A percentile compares a stretch with the other conserved stretches of the same genome.
These are phyloP conservation scores for Populus deltoides DNA, from an alignment of 345 rosid genomes.

Conservation along the genomic window DNA sequence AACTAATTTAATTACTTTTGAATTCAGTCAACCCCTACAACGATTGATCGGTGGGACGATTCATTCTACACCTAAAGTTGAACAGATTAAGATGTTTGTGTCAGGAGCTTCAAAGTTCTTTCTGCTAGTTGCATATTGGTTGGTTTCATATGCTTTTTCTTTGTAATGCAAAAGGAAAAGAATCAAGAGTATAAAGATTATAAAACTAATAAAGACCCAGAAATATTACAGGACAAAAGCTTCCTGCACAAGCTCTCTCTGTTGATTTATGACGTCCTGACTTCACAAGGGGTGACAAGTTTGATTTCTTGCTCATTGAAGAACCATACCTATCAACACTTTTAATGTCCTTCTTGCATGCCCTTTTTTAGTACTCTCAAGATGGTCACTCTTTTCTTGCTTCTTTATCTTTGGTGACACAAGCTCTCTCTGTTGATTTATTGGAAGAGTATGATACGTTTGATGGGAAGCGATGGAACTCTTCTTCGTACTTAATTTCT, in stretches of 20 bases:
- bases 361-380: neutral
- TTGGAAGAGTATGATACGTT: constrained; percentile 14
- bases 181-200: no score
- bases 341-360: neutral
- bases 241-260: neutral
- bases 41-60: no score
- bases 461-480: neutral
- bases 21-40: no score
- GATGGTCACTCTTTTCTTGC: neutral
- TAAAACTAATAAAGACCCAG: no score
- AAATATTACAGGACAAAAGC: neutral
- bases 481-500: neutral
- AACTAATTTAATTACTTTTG: no score
- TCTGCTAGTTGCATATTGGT: no score
- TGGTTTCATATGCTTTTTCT: no score
- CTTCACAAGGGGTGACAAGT: constrained; percentile 5
- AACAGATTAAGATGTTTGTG: no score
- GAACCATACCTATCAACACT: neutral
- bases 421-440: constrained; percentile 16
- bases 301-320: neutral
- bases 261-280: constrained; percentile 21
- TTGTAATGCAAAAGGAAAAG: no score
- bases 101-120: no score
- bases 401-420: neutral
- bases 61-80: no score